Evolutionary conservation across 305 asterid genomes (phyloP), one percentile per base, ranked within the genome.

Genomic region (Rubia balearica): DNA sequence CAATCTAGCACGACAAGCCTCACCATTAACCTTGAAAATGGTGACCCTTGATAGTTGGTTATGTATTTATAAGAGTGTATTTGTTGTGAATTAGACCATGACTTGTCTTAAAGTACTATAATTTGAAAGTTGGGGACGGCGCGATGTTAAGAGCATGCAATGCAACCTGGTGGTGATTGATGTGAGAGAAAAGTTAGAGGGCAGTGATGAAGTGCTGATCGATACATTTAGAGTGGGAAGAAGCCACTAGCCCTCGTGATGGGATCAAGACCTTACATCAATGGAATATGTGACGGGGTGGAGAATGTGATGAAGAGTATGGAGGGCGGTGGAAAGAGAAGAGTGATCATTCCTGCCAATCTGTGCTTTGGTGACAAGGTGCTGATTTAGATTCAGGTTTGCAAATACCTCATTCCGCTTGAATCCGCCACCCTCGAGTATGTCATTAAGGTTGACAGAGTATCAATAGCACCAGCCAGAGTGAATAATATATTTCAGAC

Each of bases 271-370:
- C 93, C 96, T 60, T 91, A 89, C 11, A 88, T 81, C 61, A 86
- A 71, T 72, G 96, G 97, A 36, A 82, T 89, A 30, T 89, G 95
- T 80, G 97, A 91, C 83, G 97, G 96, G 30, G 75, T 91, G 43
- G 93, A 91, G 43, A 73, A 65, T 76, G 88, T 84, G 0, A 42
- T 91, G 62, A 84, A 69, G 71, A 76, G 78, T 30, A 89, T 91
- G 91, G 89, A 83, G 51, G 93, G 89, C 3, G 95, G 95, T 57
- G 97, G 93, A 49, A 89, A 73, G 70, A 83, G 91, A 68, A 86
- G 85, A 80, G 89, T 86, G 5, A 75, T 86, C 8, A 71, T 89
- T 60, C 96, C 95, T 75, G 81, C 96, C 1, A 78, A 43, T 74
- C 82, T 79, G 6, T 90, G 95, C 12, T 89, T 89, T 76, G 93